Base-by-base conservation (phyloP, 148 eudicot species). In the Rhododendron ferrugineum region DNA sequence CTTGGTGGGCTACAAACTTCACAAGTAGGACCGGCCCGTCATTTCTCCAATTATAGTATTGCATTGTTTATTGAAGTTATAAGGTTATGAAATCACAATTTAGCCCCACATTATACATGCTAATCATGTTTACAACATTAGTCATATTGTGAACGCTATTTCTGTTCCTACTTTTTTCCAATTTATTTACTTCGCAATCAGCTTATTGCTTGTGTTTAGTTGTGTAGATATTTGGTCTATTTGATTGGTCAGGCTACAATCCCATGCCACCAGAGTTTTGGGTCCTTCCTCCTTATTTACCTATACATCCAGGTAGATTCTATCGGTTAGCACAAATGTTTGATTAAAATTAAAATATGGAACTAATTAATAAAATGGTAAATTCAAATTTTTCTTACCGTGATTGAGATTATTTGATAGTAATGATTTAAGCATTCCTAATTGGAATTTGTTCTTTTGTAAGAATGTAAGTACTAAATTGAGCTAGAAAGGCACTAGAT, bases 201-300 rank as follows among this genome's bases (percentile, higher is more conserved):
- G 36, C 36, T 1, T 34, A 34, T 34, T 34, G 36, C 36, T 34
- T 34, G 36, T 34, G 36, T 34, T 34, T 34, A 34, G 36, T 64
- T 76, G 50, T 42, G 79, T 76, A 76, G 79, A 76, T 76, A 76
- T 42, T 76, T 40, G 79, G 79, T 42, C 79, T 76, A 4, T 76
- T 76, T 36, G 78, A 74, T 74, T 74, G 78, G 78, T 74, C 78
- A 11, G 91, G 92, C 28, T 77, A 85, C 76, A 87, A 90, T 32
- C 92, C 89, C n/a, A 80, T 89, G 87, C 89, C 89, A 5, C 91
- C 91, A 16, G 90, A 90, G 52, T 86, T 88, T 18, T 88, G 87
- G 90, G 23, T 89, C 56, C 84, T 89, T 37, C 92, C 92, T 60
- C 49, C 88, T 42, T 82, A 82, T 72, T 15, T 86, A 1, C 92